These are phyloP conservation scores for Vicia faba DNA, from an alignment of 306 rosid genomes.

Conservation along the genomic window DNA sequence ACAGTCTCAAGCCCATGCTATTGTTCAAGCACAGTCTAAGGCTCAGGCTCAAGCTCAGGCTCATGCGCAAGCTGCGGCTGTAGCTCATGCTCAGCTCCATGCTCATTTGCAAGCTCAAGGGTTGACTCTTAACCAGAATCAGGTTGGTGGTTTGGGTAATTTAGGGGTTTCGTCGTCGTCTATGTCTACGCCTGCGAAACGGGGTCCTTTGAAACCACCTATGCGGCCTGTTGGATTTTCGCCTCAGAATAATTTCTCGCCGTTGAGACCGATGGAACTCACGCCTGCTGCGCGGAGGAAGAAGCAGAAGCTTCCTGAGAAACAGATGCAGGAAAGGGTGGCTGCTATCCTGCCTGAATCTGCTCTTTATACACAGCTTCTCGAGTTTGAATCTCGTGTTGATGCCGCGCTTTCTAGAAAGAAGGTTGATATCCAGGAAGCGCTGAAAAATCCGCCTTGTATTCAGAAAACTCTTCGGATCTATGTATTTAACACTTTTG, in stretches of 20 bases:
- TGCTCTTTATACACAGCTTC: constrained; percentile 93
- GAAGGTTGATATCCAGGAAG: constrained; percentile 97
- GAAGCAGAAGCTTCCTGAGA: constrained; percentile 97
- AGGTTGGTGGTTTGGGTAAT: constrained; percentile 59
- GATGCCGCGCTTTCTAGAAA: constrained; percentile 89
- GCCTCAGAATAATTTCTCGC: constrained; percentile 59
- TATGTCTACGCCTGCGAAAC: constrained; percentile 60
- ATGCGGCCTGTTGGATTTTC: constrained; percentile 74
- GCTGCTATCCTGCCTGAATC: constrained; percentile 91
- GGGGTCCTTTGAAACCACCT: constrained; percentile 81
- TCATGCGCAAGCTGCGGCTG: constrained; percentile 65
- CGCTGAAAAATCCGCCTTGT: constrained; percentile 81
- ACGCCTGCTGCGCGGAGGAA: constrained; percentile 74
- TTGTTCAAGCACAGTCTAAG: constrained; percentile 88
- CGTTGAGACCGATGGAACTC: constrained; percentile 81
- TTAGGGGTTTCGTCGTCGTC: constrained; percentile 59
- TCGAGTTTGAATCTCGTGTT: constrained; percentile 91
- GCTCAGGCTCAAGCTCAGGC: constrained; percentile 76
- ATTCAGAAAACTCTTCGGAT: constrained; percentile 93
- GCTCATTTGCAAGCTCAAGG: constrained; percentile 98
- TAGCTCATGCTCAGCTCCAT: constrained; percentile 81
- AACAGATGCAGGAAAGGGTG: constrained; percentile 84
- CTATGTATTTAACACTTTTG: constrained; percentile 88
- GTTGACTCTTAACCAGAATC: constrained; percentile 65
- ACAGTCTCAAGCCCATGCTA: constrained; percentile 87